These are phyloP conservation scores for Populus tomentosa DNA, from an alignment of 441 rosid species.

Conservation along the genomic window DNA sequence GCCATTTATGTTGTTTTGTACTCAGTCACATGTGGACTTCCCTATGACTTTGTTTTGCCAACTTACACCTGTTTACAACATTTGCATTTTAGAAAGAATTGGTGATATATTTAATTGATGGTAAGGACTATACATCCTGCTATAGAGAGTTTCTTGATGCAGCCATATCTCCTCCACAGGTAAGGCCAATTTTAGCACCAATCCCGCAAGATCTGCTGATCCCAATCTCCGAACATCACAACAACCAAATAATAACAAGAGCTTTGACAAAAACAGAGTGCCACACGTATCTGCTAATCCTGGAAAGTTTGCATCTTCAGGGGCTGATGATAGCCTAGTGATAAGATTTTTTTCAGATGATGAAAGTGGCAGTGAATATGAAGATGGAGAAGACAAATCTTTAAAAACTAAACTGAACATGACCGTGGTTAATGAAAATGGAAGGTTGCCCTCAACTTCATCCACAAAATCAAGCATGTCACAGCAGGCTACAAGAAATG, in stretches of 20 bases:
- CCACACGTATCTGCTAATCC: constrained; percentile 35
- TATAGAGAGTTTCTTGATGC: neutral
- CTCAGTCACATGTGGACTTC: neutral
- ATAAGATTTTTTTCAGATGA: constrained; percentile 88
- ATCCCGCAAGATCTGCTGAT: constrained; percentile 27
- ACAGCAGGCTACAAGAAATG: constrained; percentile 32
- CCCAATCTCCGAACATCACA: constrained; percentile 23
- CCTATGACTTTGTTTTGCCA: neutral
- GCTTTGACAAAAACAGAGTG: constrained; percentile 39
- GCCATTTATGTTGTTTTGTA: neutral
- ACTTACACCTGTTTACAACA: neutral
- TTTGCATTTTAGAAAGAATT: neutral
- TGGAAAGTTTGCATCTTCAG: constrained; percentile 39
- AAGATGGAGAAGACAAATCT: constrained; percentile 29
- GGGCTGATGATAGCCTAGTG: constrained; percentile 60
- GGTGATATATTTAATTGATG: neutral
- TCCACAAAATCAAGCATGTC: constrained; percentile 32
- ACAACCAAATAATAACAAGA: constrained; percentile 39
- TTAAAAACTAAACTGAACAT: constrained; percentile 31
- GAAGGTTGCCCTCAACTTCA: constrained; percentile 30
- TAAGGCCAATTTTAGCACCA: constrained; percentile 30
- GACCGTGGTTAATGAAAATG: constrained; percentile 25
- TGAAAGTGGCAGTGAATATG: constrained; percentile 83
- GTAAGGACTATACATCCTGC: constrained; percentile 1
- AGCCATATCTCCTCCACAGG: constrained; percentile 35